Evolutionary conservation across 768 basidiomycete species (phyloP).

Genomic region (Lactarius akahatsu): DNA sequence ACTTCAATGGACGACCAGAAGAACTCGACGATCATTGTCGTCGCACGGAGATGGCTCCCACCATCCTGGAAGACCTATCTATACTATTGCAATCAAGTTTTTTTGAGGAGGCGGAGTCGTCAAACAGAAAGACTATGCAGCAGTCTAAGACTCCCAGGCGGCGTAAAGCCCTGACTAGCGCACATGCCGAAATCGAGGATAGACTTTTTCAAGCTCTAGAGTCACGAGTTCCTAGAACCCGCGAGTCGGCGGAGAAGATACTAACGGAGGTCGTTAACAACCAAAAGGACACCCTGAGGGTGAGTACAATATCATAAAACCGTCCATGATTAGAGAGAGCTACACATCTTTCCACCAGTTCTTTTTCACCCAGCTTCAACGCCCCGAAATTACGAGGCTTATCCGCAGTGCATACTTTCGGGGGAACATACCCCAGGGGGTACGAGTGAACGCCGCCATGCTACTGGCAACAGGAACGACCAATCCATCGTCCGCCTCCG

Average conservation of each 20-base stretch:
- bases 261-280: not conserved
- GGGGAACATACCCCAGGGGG: slow-evolving; percentile 10
- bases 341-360: not conserved
- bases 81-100: not conserved
- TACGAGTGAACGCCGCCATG: not conserved
- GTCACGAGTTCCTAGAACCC: slow-evolving; percentile 1
- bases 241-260: slow-evolving; percentile 5
- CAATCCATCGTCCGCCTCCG: not conserved
- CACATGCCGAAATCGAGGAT: slow-evolving; percentile 7
- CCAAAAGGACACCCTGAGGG: slow-evolving; percentile 6
- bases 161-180: not conserved
- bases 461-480: not conserved
- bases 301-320: not conserved
- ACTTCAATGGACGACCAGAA: slow-evolving; percentile 1
- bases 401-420: slow-evolving; percentile 18
- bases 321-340: too few relatives aligned
- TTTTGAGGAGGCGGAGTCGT: slow-evolving; percentile 2
- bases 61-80: slow-evolving; percentile 6
- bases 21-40: not conserved
- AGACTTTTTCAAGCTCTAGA: slow-evolving; percentile 9
- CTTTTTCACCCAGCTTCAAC: not conserved
- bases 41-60: slow-evolving; percentile 2
- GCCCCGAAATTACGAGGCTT: not conserved
- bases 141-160: not conserved
- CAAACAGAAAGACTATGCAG: slow-evolving; percentile 7